A percentile compares a stretch with the other conserved stretches of the same genome.
Evolutionary conservation across 108 stramenopile genomes (phyloP).

Genomic region (Cylindrotheca closterium): DNA sequence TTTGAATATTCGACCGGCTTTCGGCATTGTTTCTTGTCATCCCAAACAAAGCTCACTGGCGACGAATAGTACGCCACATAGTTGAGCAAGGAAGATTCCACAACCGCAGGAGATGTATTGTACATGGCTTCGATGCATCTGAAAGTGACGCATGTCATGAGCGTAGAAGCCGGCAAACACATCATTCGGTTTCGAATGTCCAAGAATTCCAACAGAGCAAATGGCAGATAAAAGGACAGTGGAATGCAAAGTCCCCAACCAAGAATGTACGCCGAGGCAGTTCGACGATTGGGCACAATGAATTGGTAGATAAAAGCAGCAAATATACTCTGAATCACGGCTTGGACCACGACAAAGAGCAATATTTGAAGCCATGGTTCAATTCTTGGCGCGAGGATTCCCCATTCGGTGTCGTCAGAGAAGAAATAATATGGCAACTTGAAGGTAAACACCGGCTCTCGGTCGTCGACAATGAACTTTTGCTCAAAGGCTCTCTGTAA

Average conservation of each 20-base stretch:
- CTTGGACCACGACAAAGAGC: slow-evolving; percentile 12
- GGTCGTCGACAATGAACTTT: slow-evolving; percentile 34
- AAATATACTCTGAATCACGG: slow-evolving; percentile 17
- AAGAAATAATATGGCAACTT: slow-evolving; percentile 23
- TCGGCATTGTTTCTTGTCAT: slow-evolving; percentile 23
- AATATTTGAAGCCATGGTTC: slow-evolving; percentile 26
- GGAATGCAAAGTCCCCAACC: slow-evolving; percentile 49
- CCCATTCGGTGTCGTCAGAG: slow-evolving; percentile 20
- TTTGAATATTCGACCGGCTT: slow-evolving; percentile 1
- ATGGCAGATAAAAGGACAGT: slow-evolving; percentile 17
- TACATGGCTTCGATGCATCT: slow-evolving; percentile 49
- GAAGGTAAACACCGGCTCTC: slow-evolving; percentile 30
- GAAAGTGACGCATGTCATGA: slow-evolving; percentile 28
- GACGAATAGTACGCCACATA: slow-evolving; percentile 41
- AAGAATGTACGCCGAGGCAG: slow-evolving; percentile 22
- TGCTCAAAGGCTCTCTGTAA: slow-evolving; percentile 25
- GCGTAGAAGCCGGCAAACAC: slow-evolving; percentile 2
- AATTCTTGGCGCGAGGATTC: slow-evolving; percentile 23
- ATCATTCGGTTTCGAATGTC: slow-evolving; percentile 25
- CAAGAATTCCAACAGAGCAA: slow-evolving; percentile 23
- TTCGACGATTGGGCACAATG: slow-evolving; percentile 30
- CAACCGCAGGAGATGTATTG: slow-evolving; percentile 31
- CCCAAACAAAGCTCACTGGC: slow-evolving; percentile 30
- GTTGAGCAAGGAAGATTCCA: slow-evolving; percentile 29
- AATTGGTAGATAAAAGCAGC: slow-evolving; percentile 32